Conservation (phyloP, 768 basidiomycete genomes). For the Mycena polygramma region DNA sequence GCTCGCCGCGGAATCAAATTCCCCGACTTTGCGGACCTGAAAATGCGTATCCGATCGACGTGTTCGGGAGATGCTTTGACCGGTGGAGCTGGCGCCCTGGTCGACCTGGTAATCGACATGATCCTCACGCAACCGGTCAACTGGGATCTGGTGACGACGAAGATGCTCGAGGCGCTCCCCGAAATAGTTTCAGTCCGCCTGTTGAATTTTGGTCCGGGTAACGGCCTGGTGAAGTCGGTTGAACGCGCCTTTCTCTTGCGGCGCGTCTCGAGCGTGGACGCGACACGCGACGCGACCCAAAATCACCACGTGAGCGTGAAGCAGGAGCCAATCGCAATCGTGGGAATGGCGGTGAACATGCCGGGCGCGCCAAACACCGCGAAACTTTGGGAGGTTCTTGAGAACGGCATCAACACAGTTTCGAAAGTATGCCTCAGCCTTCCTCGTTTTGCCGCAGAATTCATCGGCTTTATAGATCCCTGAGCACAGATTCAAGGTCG, state of each 20-base stretch:
- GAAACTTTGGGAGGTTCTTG: conserved; percentile 72
- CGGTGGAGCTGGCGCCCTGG: conserved; percentile 46
- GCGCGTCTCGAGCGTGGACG: conserved; percentile 33
- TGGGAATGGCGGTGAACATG: conserved; percentile 78
- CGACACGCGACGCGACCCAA: background rate
- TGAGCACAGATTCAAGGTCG: conserved; percentile 64
- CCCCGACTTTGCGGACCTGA: conserved; percentile 61
- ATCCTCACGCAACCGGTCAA: conserved; percentile 64
- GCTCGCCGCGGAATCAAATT: conserved; percentile 60
- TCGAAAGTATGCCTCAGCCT: conserved; percentile 58
- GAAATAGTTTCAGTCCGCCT: conserved; percentile 23
- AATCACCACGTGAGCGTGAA: conserved; percentile 36
- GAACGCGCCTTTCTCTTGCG: conserved; percentile 28
- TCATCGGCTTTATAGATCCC: conserved; percentile 64
- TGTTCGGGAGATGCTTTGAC: conserved; percentile 54
- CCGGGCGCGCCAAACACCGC: conserved; percentile 63
- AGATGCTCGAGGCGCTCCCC: conserved; percentile 28
- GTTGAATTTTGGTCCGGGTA: conserved; percentile 55
- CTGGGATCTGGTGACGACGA: conserved; percentile 61
- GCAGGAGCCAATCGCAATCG: conserved; percentile 72
- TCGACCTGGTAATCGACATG: conserved; percentile 63
- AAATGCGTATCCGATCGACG: conserved; percentile 61
- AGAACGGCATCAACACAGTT: conserved; percentile 68
- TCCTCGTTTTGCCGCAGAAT: background rate
- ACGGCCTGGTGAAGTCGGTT: conserved; percentile 39